phyloP scores from a whole-genome alignment of 1,139 yeast species.

The Neolecta irregularis region DNA sequence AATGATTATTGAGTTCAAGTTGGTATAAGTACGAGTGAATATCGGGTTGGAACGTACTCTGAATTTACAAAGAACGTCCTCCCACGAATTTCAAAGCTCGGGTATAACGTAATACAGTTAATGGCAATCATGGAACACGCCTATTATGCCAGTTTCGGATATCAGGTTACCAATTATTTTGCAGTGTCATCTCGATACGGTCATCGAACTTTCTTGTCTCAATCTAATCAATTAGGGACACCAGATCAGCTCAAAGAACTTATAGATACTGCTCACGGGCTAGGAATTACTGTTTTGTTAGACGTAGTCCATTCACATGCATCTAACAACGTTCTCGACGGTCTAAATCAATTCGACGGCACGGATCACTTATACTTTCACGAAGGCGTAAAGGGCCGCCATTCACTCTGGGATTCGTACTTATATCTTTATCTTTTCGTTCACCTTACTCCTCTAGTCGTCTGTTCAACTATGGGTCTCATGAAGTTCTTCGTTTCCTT shows the following conservation, averaged over 20 bases:
- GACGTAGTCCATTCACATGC: constrained; percentile 96
- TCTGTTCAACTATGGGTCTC: constrained; percentile 74
- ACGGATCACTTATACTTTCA: constrained; percentile 92
- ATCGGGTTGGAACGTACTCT: constrained; percentile 65
- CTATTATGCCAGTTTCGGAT: constrained; percentile 92
- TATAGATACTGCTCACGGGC: constrained; percentile 77
- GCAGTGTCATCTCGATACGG: constrained; percentile 85
- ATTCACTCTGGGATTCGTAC: constrained; percentile 92
- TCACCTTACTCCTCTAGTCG: no score
- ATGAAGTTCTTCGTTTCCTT: constrained; percentile 77
- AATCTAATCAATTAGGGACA: constrained; percentile 24
- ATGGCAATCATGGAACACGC: constrained; percentile 99
- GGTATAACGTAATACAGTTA: constrained; percentile 83
- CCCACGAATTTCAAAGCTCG: constrained; percentile 72
- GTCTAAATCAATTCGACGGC: constrained; percentile 85
- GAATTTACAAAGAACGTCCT: constrained; percentile 67
- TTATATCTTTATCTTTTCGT: no score
- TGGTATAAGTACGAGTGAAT: constrained; percentile 86
- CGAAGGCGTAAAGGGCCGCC: constrained; percentile 68
- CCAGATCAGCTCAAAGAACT: constrained; percentile 89
- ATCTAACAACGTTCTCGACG: constrained; percentile 85
- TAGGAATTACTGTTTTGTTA: constrained; percentile 72
- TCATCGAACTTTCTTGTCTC: background rate
- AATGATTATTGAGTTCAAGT: no score
- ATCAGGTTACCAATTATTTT: constrained; percentile 84